These are phyloP conservation scores for Beauveria scarabaeidicola DNA, from an alignment of 2,329 filamentous ascomycete species.

Conservation along the genomic window DNA sequence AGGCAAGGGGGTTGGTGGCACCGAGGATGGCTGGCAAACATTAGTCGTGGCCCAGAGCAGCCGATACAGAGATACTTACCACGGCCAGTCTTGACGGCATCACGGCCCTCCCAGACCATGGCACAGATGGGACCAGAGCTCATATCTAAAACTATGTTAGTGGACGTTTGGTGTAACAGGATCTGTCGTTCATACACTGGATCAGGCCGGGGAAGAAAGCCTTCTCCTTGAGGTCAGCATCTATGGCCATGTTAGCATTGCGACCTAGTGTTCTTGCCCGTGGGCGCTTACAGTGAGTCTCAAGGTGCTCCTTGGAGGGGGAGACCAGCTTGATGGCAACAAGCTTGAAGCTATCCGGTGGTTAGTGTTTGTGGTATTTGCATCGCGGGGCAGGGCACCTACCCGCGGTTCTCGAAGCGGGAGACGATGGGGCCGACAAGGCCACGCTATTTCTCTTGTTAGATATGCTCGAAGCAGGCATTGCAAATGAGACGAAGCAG, in stretches of 20 bases:
- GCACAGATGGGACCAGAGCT: slow-evolving; percentile 90
- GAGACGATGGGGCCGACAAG: slow-evolving; percentile 95
- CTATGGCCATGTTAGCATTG: slow-evolving; percentile 30
- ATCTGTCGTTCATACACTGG: slow-evolving; percentile 57
- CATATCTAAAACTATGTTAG: slow-evolving; percentile 62
- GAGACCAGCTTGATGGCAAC: slow-evolving; percentile 91
- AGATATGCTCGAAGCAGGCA: slow-evolving; percentile 12
- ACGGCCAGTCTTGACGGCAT: slow-evolving; percentile 98
- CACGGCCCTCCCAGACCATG: slow-evolving; percentile 99
- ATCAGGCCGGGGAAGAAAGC: slow-evolving; percentile 95
- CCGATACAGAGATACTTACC: slow-evolving; percentile 40
- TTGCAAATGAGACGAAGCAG: neutral
- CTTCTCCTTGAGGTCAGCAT: slow-evolving; percentile 85
- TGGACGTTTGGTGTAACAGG: neutral
- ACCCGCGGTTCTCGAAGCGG: slow-evolving; percentile 96
- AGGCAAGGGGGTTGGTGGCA: slow-evolving; percentile 96
- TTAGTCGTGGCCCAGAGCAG: slow-evolving; percentile 15
- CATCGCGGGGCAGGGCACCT: slow-evolving; percentile 26
- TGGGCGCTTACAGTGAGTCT: slow-evolving; percentile 71
- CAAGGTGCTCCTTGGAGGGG: slow-evolving; percentile 88
- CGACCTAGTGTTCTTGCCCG: neutral
- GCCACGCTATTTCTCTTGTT: slow-evolving; percentile 60
- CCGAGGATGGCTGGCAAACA: slow-evolving; percentile 66
- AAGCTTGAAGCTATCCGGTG: slow-evolving; percentile 75
- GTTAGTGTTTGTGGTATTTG: slow-evolving; percentile 1